phyloP scores from a whole-genome alignment of 768 basidiomycete genomes.

The Auriscalpium vulgare region DNA sequence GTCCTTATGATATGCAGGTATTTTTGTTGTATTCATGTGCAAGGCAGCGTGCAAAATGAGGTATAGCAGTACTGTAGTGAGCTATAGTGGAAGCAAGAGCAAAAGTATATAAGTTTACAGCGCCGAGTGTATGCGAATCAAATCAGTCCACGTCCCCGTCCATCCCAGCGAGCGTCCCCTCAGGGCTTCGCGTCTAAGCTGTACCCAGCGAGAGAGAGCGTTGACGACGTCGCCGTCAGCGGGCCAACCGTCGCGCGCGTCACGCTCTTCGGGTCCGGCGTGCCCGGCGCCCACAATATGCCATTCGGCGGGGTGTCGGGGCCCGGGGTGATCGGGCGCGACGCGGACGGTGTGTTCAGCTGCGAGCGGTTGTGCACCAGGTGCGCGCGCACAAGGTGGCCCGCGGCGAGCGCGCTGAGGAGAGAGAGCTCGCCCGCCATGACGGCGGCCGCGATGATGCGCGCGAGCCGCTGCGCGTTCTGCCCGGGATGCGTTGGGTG shows the following conservation, averaged over 20 bases:
- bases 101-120: not conserved
- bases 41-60: not conserved
- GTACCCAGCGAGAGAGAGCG: conserved; percentile 13
- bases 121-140: not conserved
- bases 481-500: conserved; percentile 80
- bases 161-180: not conserved
- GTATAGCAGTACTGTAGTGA: conserved; percentile 9
- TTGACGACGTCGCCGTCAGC: conserved; percentile 9
- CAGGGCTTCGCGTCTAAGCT: conserved; percentile 12
- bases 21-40: too few relatives aligned
- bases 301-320: conserved; percentile 15
- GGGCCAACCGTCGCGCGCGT: conserved; percentile 8
- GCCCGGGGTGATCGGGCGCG: conserved; percentile 56
- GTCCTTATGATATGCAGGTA: too few relatives aligned
- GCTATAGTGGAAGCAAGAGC: not conserved
- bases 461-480: conserved; percentile 84
- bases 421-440: conserved; percentile 97
- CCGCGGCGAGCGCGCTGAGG: conserved; percentile 87
- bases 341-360: conserved; percentile 62
- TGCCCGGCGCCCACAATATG: conserved; percentile 11
- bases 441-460: conserved; percentile 84
- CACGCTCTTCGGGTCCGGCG: conserved; percentile 5
- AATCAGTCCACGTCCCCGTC: not conserved
- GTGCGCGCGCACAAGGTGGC: conserved; percentile 90
- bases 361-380: conserved; percentile 86